Evolutionary conservation across 352 stramenopile genomes (phyloP).

Genomic region (Phytopythium kandeliae): DNA sequence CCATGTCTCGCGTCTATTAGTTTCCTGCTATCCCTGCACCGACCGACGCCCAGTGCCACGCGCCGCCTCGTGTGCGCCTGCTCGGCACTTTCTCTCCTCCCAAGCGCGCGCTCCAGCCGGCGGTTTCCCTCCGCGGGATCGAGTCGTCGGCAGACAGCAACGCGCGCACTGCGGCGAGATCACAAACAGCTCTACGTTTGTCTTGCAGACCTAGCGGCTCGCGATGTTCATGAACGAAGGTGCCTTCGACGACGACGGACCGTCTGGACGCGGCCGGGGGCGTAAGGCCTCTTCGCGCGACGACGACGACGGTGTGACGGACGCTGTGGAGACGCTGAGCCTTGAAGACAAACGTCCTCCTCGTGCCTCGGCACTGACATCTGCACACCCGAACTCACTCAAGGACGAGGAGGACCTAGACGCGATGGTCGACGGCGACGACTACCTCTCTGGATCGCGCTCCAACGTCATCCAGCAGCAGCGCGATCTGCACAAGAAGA

Average conservation of each 20-base stretch:
- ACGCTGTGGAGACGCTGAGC: conserved; percentile 58
- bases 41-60: no score
- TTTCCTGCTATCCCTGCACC: no score
- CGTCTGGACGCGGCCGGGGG: conserved; percentile 13
- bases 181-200: no score
- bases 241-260: conserved; percentile 63
- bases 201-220: neutral
- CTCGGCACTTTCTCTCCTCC: conserved; percentile 1
- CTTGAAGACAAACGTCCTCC: conserved; percentile 41
- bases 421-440: conserved; percentile 34
- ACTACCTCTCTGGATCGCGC: conserved; percentile 58
- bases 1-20: neutral
- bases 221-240: conserved; percentile 84
- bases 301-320: conserved; percentile 44
- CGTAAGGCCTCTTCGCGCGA: conserved; percentile 14
- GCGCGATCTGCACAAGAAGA: conserved; percentile 83
- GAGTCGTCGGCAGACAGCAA: neutral
- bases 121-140: neutral
- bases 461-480: conserved; percentile 83
- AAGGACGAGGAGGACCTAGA: conserved; percentile 80
- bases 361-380: conserved; percentile 16
- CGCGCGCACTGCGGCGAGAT: neutral
- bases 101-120: neutral
- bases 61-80: neutral
- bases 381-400: conserved; percentile 65